Base-by-base conservation (phyloP, 2,329 filamentous ascomycete genomes). In the Cladosporium sp. region DNA sequence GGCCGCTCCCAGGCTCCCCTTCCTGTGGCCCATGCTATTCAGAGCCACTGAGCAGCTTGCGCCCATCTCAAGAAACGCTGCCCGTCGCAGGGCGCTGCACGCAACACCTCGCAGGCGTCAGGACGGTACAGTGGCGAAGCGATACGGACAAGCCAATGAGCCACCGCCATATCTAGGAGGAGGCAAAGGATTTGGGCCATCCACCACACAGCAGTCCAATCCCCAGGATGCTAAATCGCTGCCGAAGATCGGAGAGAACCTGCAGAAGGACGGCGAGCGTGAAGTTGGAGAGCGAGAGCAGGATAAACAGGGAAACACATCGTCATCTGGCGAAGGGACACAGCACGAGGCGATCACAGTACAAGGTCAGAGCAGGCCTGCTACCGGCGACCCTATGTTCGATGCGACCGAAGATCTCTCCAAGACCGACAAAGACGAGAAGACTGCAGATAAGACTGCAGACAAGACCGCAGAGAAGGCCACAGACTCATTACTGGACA, bases 61-160 rank as follows among this genome's bases (percentile, higher is more conserved):
- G 8, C 70, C 68, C 23, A 51, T 51, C 32, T 39, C 69, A 21
- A 67, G 67, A 63, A 70, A 72, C 18, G 69, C 70, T 30, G 67
- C 69, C 23, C 71, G 70, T 46, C 67, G 70, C n/a, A 67, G 73
- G 64, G 71, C 73, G 36, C 73, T 78, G 34, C 72, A 77, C 56
- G 70, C 77, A 34, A 74, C 76, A 14, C 36, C 74, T 58, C 73
- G 70, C 51, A 73, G 70, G 54, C 75, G 70, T 71, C 74, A 71
- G 66, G 76, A 64, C 66, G 67, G 63, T 16, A 68, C 69, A 21
- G 68, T 69, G 11, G 21, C 34, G 14, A 76, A 80, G 64, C 78
- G 81, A 46, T 83, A 83, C 74, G 82, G 82, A 28, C 79, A 78
- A 16, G 81, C 81, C 1, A 81, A 82, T 56, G 79, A 83, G 67